Base-by-base conservation (phyloP, 2,329 filamentous ascomycete genomes). In the Trichoderma afroharzianum region DNA sequence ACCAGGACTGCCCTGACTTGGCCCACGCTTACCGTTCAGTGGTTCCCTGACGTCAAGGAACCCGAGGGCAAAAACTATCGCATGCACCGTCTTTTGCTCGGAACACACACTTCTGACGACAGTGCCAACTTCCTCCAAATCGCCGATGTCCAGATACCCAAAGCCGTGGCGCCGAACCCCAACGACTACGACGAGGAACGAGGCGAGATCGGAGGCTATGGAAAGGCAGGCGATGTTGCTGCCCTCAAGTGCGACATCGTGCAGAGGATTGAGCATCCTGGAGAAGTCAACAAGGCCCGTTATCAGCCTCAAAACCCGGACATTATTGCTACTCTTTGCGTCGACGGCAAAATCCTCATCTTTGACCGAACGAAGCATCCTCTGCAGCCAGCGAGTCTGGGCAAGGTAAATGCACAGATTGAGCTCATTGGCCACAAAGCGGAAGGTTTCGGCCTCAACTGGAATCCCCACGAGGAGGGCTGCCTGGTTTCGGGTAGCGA, bases 301-400 rank as follows among this genome's bases (percentile, higher is more conserved):
- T 98, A 98, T 80, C 95, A 98, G 82, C 96, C 96, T 14, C 95
- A 98, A 81, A 99, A 99, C 79, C 94, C 95, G 6, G 94, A 99
- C 78, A 91, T 99, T 71, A 97, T 99, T 77, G 96, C 96, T 3
- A 98, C 96, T 0, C 91, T 98, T 83, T 94, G 93, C 74, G 90
- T 93, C 8, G 93, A 98, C 80, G 93, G 93, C 74, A 92, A 90
- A 75, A 93, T 98, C 55, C 90, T 98, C 80, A 90, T 99, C 76
- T 99, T 97, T 83, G 96, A 99, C 83, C 91, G 95, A 75, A 97
- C 95, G 68, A 98, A 98, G 86, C 95, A 98, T 80, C 91, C 92
- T 63, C 89, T 91, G 70, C 85, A 91, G 74, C 94, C 95, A 8
- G 88, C 91, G 30, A 75, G 76, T 18, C 73, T 76, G 15, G 91